A percentile compares a stretch with the other conserved stretches of the same genome.
Evolutionary conservation across 148 eudicot species (phyloP).

Genomic region (Persicaria maculosa): DNA sequence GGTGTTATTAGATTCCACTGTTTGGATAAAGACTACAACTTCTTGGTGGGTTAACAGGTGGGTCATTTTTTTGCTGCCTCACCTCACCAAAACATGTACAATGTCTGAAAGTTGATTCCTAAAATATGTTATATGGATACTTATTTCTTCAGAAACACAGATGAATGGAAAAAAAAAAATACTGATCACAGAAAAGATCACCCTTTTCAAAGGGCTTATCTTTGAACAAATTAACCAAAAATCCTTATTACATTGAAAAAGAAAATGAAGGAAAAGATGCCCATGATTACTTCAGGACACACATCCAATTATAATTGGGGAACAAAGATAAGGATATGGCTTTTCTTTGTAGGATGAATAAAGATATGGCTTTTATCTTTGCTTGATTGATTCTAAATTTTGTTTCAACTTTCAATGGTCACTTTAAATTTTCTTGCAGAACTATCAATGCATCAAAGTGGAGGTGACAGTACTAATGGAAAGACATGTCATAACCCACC

Average conservation of each 20-base stretch:
- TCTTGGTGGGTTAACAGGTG: not conserved
- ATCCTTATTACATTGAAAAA: not conserved
- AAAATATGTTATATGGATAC: not conserved
- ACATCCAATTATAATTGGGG: conserved; percentile 6
- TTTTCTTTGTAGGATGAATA: not conserved
- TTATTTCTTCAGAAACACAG: not conserved
- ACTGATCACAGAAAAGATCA: not conserved
- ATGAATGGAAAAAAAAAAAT: not conserved
- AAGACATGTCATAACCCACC: conserved; percentile 5
- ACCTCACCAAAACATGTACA: not conserved
- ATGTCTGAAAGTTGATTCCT: not conserved
- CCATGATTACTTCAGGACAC: not conserved
- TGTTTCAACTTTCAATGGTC: not conserved
- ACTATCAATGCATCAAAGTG: not conserved
- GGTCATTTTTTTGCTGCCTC: not conserved
- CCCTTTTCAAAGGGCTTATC: not conserved
- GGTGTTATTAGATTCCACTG: conserved; percentile 17
- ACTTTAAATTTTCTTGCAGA: not conserved
- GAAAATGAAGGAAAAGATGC: not conserved
- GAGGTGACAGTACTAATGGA: not conserved
- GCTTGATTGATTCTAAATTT: not conserved
- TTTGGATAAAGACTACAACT: not conserved
- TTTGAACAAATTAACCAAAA: not conserved
- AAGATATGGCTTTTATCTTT: not conserved
- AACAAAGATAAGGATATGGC: not conserved